A percentile compares a stretch with the other conserved stretches of the same genome.
phyloP scores from a whole-genome alignment of 148 eudicot genomes.

The Arctostaphylos glauca region DNA sequence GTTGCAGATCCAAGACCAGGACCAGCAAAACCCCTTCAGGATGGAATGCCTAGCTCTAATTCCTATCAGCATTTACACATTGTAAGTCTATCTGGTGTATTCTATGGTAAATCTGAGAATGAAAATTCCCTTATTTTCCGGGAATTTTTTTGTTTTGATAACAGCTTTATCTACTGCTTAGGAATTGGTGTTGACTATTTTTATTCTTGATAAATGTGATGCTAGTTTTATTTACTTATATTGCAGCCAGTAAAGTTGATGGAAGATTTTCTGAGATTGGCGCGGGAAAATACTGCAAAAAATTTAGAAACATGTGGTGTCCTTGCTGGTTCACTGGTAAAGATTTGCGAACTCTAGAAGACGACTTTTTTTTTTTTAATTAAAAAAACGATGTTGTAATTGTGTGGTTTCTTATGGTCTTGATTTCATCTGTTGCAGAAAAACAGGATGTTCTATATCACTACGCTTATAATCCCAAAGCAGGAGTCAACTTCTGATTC shows the following conservation, averaged over 20 bases:
- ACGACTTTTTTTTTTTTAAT: not conserved
- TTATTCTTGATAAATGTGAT: conserved; percentile 17
- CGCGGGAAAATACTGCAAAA: conserved; percentile 69
- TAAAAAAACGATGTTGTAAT: not conserved
- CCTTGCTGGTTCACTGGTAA: conserved; percentile 93
- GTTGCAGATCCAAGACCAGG: conserved; percentile 99
- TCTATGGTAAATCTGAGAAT: not conserved
- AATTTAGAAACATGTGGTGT: conserved; percentile 97
- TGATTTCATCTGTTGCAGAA: conserved; percentile 51
- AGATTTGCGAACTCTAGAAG: not conserved
- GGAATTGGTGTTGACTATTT: not conserved
- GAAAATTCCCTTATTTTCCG: not conserved
- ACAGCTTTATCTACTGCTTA: conserved; percentile 5
- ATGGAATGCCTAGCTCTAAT: conserved; percentile 50
- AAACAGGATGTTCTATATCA: conserved; percentile 89
- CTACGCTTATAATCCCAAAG: conserved; percentile 84
- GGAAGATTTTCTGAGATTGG: conserved; percentile 90
- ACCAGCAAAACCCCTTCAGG: conserved; percentile 56
- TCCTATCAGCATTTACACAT: conserved; percentile 87
- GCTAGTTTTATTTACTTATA: conserved; percentile 14
- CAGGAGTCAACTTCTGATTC: conserved; percentile 98
- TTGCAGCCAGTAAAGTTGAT: conserved; percentile 90
- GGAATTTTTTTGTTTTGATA: not conserved
- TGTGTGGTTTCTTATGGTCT: conserved; percentile 17
- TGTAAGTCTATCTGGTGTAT: conserved; percentile 44